Conservation (phyloP, 2,329 filamentous ascomycete species). For the Fusarium aywerte region DNA sequence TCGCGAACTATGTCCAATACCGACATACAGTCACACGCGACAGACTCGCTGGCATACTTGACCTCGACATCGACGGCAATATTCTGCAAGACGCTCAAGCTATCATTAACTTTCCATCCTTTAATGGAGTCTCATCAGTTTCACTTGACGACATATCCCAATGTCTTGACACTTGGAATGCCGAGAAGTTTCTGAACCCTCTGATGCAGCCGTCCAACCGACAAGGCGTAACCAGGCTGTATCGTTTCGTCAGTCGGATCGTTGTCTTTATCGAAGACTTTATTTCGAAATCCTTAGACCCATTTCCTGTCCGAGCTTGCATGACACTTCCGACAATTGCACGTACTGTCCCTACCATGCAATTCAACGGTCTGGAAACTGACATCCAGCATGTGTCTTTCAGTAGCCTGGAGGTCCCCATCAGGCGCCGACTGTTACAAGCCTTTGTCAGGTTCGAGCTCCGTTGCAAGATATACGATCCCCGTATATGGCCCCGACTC, state of each 20-base stretch:
- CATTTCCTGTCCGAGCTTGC: background rate
- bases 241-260: background rate
- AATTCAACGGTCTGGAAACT: background rate
- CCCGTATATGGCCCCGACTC: background rate
- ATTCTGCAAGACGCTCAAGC: background rate
- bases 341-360: background rate
- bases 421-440: background rate
- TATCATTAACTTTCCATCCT: background rate
- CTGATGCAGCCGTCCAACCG: background rate
- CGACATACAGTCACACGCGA: background rate
- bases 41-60: background rate
- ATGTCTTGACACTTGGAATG: background rate
- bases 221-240: background rate
- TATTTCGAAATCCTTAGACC: background rate
- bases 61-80: background rate
- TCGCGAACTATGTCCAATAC: rapidly evolving
- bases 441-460: background rate
- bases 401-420: too few species aligned
- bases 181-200: background rate
- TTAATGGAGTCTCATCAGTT: background rate
- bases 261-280: background rate
- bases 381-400: background rate
- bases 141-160: background rate
- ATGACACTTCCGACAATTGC: background rate
- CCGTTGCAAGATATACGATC: background rate